Percentiles rank a stretch among this genome's conserved stretches.
Conservation (phyloP, 148 eudicot genomes). For the Simmondsia chinensis region DNA sequence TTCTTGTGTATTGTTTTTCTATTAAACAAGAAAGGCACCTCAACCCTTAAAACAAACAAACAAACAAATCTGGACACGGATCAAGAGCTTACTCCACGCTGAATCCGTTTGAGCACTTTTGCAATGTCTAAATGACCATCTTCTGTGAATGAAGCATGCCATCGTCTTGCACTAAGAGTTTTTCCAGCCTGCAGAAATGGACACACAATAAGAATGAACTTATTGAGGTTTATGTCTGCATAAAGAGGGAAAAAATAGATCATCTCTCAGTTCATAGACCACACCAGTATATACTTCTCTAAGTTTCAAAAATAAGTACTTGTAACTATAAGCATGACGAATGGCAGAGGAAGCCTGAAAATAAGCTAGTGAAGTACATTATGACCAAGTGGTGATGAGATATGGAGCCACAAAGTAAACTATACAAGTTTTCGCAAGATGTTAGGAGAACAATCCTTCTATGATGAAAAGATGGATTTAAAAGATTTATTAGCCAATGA, state of each 20-base stretch:
- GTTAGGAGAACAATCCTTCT: too few relatives aligned
- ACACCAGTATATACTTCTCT: background rate
- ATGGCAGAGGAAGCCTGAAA: too few relatives aligned
- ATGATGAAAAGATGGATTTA: background rate
- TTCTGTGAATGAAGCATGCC: slow-evolving; percentile 70
- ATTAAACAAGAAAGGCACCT: background rate
- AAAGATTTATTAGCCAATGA: background rate
- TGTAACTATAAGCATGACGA: background rate
- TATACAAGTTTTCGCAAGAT: too few relatives aligned
- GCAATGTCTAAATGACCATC: slow-evolving; percentile 90
- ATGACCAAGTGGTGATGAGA: too few relatives aligned
- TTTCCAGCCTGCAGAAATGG: slow-evolving; percentile 48
- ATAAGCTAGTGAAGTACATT: background rate
- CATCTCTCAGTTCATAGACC: background rate
- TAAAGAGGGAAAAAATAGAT: background rate
- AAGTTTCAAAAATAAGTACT: background rate
- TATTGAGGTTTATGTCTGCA: too few relatives aligned
- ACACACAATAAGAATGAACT: slow-evolving; percentile 3
- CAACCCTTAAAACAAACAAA: background rate
- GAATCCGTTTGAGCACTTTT: slow-evolving; percentile 70
- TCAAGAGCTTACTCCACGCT: slow-evolving; percentile 58
- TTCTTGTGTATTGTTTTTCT: too few relatives aligned
- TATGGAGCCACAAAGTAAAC: too few relatives aligned
- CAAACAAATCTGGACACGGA: background rate
- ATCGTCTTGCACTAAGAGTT: slow-evolving; percentile 87